Conservation (phyloP, 2,329 filamentous ascomycete genomes). For the Cordyceps pruinosa region DNA sequence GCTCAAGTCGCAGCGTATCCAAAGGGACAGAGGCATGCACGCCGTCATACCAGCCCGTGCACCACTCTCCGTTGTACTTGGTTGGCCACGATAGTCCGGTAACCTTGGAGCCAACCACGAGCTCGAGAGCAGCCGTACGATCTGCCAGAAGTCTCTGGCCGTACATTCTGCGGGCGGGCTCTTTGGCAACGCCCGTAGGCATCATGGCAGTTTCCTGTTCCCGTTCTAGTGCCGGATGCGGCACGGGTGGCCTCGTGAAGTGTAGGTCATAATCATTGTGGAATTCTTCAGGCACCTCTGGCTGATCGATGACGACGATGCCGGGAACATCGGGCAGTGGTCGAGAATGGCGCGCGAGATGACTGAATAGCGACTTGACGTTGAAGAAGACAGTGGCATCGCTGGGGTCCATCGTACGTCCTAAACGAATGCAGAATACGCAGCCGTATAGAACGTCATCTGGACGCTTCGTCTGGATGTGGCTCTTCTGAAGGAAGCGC, state of each 20-base stretch:
- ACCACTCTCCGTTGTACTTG: slow-evolving; percentile 49
- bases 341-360: slow-evolving; percentile 46
- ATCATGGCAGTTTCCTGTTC: slow-evolving; percentile 32
- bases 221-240: slow-evolving; percentile 37
- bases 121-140: slow-evolving; percentile 37
- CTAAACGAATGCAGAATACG: slow-evolving; percentile 45
- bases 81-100: slow-evolving; percentile 45
- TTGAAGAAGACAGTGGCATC: slow-evolving; percentile 52
- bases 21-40: slow-evolving; percentile 42
- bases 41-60: slow-evolving; percentile 51
- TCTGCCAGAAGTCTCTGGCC: slow-evolving; percentile 41
- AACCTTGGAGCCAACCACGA: slow-evolving; percentile 42
- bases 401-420: slow-evolving; percentile 44
- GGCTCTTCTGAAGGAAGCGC: slow-evolving; percentile 50
- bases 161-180: slow-evolving; percentile 41
- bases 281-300: slow-evolving; percentile 31
- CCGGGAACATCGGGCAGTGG: slow-evolving; percentile 44
- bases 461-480: slow-evolving; percentile 40
- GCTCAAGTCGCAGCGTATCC: slow-evolving; percentile 42
- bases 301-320: slow-evolving; percentile 40
- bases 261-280: slow-evolving; percentile 49
- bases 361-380: slow-evolving; percentile 44
- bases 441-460: slow-evolving; percentile 50
- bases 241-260: slow-evolving; percentile 33
- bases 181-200: slow-evolving; percentile 39